Evolutionary conservation across 495 filamentous ascomycete genomes (phyloP), one percentile per base, ranked within the genome.

Genomic region (Aspergillus taichungensis): DNA sequence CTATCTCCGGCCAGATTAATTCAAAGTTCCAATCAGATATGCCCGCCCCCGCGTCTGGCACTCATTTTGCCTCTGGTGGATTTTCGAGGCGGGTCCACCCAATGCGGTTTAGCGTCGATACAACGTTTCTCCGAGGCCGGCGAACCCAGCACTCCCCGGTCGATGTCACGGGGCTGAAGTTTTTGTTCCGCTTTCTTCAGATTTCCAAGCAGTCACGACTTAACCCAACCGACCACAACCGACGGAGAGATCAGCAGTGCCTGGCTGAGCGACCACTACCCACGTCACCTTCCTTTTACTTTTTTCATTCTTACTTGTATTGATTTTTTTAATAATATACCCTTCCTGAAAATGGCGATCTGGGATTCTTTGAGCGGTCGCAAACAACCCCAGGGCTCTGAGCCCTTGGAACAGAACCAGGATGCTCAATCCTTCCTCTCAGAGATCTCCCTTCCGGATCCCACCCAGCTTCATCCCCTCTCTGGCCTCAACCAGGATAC

Each of bases 401-500:
- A 72, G 37, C 60, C 75, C 59, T 87, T 84, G 66, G 80, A 90
- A 64, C 76, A 86, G 12, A 64, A 74, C 45, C 82, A 84, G 64
- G 88, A 92, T 68, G 83, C 87, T 47, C 82, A 84, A 50, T 82
- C 85, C 34, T 94, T 96, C 69, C 73, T 95, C 39, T 77, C 73
- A 51, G 74, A 72, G 52, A 76, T 82, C 45, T 63, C 79, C 27
- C 77, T 85, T 49, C 75, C 85, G 53, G 94, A 98, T 64, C 88
- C 94, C 5, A 79, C 88, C 40, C 70, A 77, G 58, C 77, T 98
- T 45, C 90, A 97, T 64, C 94, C 92, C n/a, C 78, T 98, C 42
- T 88, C 92, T 35, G 92, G 91, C 52, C 70, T 98, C 40, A 87
- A 95, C 70, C 85, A 88, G 68, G 82, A 92, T 41, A 84, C 84